Conservation (phyloP, 306 rosid species). For the Oemleria cerasiformis region DNA sequence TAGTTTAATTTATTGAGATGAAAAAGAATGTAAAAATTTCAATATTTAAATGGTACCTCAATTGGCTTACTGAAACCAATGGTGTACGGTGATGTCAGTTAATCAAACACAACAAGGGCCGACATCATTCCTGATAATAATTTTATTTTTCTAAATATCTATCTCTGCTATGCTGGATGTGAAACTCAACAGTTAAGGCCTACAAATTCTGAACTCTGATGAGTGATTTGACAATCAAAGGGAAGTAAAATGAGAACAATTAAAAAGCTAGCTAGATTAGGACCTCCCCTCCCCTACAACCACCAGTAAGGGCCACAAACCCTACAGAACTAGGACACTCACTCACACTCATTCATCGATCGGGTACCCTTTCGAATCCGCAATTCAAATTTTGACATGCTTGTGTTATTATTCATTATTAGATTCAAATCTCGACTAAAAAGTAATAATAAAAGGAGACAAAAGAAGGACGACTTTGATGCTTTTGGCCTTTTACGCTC, state of each 20-base stretch:
- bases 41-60: background rate
- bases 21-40: background rate
- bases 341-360: too few species aligned
- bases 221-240: conserved; percentile 4
- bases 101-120: conserved; percentile 12
- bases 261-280: background rate
- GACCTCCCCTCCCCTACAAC: background rate
- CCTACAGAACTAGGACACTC: background rate
- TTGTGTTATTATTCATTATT: background rate
- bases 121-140: conserved; percentile 7
- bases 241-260: background rate
- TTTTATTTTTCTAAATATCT: background rate
- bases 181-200: background rate
- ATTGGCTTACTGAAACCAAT: conserved; percentile 17
- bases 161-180: background rate
- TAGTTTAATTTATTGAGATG: background rate
- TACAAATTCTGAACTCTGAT: conserved; percentile 7
- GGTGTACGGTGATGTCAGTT: conserved; percentile 17
- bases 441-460: background rate
- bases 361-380: background rate
- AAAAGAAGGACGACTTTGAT: conserved; percentile 12
- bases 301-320: background rate
- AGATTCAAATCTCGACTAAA: conserved; percentile 10
- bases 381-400: conserved; percentile 11
- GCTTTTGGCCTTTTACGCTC: background rate